Base-by-base conservation (phyloP, 371 early-diverging fungal genomes). In the Actinomucor elegans region DNA sequence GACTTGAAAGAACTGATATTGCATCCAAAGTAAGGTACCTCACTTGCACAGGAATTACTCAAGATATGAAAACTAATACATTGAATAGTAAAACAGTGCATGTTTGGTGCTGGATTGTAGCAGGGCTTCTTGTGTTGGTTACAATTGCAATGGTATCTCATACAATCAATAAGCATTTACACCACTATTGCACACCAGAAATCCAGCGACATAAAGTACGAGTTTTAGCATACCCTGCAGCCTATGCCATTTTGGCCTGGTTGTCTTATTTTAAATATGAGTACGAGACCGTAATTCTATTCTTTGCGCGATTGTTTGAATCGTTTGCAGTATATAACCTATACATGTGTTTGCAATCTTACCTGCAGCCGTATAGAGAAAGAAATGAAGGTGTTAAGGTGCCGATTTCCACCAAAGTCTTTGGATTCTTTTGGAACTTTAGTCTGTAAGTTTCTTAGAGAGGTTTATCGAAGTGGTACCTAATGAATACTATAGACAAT, bases 241-340 rank as follows among this genome's bases (percentile, higher is more conserved):
- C 75, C 12, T 78, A 74, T 53, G 59, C 75, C 11, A 64, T 73
- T 2, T 37, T 74, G 12, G 69, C 75, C n/a, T 78, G 78, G 78
- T 15, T 77, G 6, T 73, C 77, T 0, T 77, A 77, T 56, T 47
- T 77, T 17, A 61, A 69, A 32, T 77, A 77, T 21, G 71, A 73
- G 48, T 73, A 73, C 33, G 61, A 69, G 14, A 78, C 78, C 6
- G 71, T 71, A 10, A 74, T 78, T 24, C 62, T 72, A 53, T 78
- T 78, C 42, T 78, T 74, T 57, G 78, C 78, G 4, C 62, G 69
- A 2, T 26, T 78, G 5, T 72, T 74, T 36, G 78, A 74, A 53
- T 67, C 74, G 0, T 73, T 78, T 61, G 78, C 78, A 8, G 75
- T 78, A 10, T 78, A 65, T 41, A 78, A 78, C 43, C 24, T 78